Percentiles rank a stretch among this genome's conserved stretches.
Conservation (phyloP, 805 yeast genomes). For the Wickerhamiella azyma region DNA sequence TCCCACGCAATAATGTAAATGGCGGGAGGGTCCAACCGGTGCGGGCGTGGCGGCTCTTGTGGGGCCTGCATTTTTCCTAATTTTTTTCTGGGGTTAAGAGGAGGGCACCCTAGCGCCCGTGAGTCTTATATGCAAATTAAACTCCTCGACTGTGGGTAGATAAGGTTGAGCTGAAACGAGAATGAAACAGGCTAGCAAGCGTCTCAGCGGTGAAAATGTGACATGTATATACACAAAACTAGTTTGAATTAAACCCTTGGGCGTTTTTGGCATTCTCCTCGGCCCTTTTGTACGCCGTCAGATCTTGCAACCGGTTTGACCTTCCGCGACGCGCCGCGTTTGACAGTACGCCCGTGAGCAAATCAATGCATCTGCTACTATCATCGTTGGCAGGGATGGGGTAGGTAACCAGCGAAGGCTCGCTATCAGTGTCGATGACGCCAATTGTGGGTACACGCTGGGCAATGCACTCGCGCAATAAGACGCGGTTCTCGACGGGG, state of each 20-base stretch:
- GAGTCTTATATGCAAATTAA: background rate
- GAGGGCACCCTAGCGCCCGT: no score
- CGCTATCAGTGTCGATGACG: slow-evolving; percentile 84
- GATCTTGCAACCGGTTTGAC: slow-evolving; percentile 36
- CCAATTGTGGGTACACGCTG: slow-evolving; percentile 87
- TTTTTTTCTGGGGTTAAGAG: background rate
- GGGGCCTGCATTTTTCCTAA: background rate
- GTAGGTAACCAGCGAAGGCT: slow-evolving; percentile 78
- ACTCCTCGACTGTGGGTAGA: background rate
- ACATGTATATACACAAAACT: background rate
- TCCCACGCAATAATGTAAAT: slow-evolving; percentile 16
- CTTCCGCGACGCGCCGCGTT: slow-evolving; percentile 76
- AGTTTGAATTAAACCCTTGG: slow-evolving; percentile 11
- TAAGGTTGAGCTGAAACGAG: background rate
- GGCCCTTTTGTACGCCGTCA: slow-evolving; percentile 24
- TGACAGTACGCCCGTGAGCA: slow-evolving; percentile 71
- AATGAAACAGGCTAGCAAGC: background rate
- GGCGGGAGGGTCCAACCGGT: background rate
- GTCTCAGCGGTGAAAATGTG: no score
- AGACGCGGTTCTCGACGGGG: slow-evolving; percentile 73
- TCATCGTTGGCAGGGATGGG: slow-evolving; percentile 97
- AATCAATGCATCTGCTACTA: slow-evolving; percentile 63
- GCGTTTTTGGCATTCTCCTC: slow-evolving; percentile 15
- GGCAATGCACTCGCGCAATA: slow-evolving; percentile 67
- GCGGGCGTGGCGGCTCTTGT: background rate